Conservation (phyloP, 768 basidiomycete genomes). For the Suillus brevipes region DNA sequence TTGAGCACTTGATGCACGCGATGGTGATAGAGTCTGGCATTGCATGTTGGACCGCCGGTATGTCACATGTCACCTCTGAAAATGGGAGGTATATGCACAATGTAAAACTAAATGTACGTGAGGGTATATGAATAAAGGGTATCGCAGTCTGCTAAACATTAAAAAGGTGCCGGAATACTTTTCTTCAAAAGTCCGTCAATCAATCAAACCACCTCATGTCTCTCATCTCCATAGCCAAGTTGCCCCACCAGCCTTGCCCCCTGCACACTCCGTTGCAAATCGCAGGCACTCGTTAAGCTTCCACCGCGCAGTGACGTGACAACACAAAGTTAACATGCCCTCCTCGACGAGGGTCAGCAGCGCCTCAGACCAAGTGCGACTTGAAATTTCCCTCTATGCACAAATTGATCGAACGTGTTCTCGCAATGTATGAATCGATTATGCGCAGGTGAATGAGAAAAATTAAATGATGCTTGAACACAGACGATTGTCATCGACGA, state of each 20-base stretch:
- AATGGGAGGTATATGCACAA: neutral
- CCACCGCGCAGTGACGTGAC: constrained; percentile 59
- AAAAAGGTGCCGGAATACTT: neutral
- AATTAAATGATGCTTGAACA: too few relatives aligned
- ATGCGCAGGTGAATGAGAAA: too few relatives aligned
- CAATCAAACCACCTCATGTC: constrained; percentile 74
- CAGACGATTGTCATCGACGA: too few relatives aligned
- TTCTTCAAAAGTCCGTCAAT: constrained; percentile 3
- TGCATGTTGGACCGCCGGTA: too few relatives aligned
- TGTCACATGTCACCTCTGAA: neutral
- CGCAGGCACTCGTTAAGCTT: constrained; percentile 80
- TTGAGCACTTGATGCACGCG: too few relatives aligned
- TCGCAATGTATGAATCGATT: too few relatives aligned
- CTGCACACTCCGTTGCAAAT: constrained; percentile 83
- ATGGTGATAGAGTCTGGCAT: too few relatives aligned
- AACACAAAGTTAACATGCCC: too few relatives aligned
- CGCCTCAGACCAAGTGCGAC: too few relatives aligned
- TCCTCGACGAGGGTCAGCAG: too few relatives aligned
- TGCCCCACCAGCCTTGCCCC: constrained; percentile 68
- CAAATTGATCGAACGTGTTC: too few relatives aligned
- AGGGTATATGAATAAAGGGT: constrained; percentile 3
- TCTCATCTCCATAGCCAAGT: constrained; percentile 72
- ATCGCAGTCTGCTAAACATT: neutral
- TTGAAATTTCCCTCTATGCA: too few relatives aligned
- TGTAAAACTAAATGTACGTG: neutral